phyloP scores from a whole-genome alignment of 148 eudicot genomes.

The Dianthus caryophyllus region DNA sequence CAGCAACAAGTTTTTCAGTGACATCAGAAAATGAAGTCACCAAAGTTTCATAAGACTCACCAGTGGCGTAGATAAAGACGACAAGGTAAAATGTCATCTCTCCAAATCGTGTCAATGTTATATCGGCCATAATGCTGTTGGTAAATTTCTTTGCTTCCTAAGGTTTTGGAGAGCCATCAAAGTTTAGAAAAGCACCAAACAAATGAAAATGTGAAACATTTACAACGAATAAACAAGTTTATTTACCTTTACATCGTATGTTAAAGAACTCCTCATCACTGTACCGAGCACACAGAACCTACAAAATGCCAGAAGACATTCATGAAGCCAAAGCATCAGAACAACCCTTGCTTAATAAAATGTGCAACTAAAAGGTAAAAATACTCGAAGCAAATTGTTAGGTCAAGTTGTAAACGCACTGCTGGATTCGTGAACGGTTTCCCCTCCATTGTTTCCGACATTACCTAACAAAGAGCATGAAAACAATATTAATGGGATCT shows the following conservation, averaged over 20 bases:
- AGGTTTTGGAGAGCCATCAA: neutral
- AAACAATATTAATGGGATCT: too few species aligned
- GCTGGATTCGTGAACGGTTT: slow-evolving; percentile 54
- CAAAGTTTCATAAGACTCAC: slow-evolving; percentile 26
- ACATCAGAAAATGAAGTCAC: neutral
- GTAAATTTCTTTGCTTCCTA: slow-evolving; percentile 71
- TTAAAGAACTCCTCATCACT: slow-evolving; percentile 80
- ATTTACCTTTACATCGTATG: slow-evolving; percentile 71
- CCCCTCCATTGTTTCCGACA: slow-evolving; percentile 73
- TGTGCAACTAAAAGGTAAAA: neutral
- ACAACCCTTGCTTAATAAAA: neutral
- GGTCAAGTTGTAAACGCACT: slow-evolving; percentile 34
- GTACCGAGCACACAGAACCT: slow-evolving; percentile 82
- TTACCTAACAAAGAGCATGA: slow-evolving; percentile 41
- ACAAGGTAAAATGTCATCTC: slow-evolving; percentile 85
- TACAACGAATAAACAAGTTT: neutral
- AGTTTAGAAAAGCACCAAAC: neutral
- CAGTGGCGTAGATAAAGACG: slow-evolving; percentile 91
- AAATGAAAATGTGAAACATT: neutral
- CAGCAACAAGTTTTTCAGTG: neutral
- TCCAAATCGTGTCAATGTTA: slow-evolving; percentile 75
- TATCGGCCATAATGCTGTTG: slow-evolving; percentile 62
- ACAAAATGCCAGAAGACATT: slow-evolving; percentile 15
- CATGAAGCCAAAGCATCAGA: neutral
- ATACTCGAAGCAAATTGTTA: neutral